Conservation (phyloP, 352 stramenopile genomes). For the Aphanomyces cochlioides region DNA sequence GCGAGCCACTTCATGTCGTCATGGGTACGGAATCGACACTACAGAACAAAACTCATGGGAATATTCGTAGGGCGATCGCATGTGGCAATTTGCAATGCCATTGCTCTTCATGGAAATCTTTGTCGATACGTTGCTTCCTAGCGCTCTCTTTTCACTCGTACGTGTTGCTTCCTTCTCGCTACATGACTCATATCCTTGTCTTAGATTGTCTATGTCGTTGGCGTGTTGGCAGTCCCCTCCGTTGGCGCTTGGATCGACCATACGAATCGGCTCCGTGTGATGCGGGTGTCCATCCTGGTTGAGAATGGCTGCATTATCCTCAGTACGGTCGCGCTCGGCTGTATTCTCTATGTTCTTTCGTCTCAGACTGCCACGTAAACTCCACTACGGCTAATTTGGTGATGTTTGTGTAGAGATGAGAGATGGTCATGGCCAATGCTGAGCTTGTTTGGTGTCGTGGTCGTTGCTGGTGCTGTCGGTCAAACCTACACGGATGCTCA, state of each 20-base stretch:
- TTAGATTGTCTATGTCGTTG: conserved; percentile 56
- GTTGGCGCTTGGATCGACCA: conserved; percentile 58
- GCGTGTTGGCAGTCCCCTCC: conserved; percentile 62
- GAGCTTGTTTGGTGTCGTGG: conserved; percentile 43
- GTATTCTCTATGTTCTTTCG: conserved; percentile 44
- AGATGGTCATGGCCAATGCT: conserved; percentile 48
- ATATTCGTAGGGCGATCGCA: conserved; percentile 55
- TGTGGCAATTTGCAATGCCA: conserved; percentile 75
- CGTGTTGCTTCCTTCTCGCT: background rate
- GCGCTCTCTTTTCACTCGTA: conserved; percentile 57
- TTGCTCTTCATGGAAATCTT: conserved; percentile 85
- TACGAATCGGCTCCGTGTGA: conserved; percentile 59
- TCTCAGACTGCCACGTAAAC: background rate
- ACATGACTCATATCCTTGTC: too few relatives aligned
- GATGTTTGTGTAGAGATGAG: too few relatives aligned
- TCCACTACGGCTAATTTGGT: too few relatives aligned
- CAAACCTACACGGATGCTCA: conserved; percentile 73
- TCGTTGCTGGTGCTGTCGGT: conserved; percentile 61
- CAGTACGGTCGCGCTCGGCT: conserved; percentile 53
- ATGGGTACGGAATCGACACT: conserved; percentile 41
- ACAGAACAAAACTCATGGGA: background rate
- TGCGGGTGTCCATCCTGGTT: conserved; percentile 63
- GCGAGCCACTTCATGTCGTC: conserved; percentile 62
- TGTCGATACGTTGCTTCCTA: conserved; percentile 70
- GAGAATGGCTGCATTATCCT: conserved; percentile 75